Base-by-base conservation (phyloP, 2,329 filamentous ascomycete genomes). In the Pseudogymnoascus sp. region DNA sequence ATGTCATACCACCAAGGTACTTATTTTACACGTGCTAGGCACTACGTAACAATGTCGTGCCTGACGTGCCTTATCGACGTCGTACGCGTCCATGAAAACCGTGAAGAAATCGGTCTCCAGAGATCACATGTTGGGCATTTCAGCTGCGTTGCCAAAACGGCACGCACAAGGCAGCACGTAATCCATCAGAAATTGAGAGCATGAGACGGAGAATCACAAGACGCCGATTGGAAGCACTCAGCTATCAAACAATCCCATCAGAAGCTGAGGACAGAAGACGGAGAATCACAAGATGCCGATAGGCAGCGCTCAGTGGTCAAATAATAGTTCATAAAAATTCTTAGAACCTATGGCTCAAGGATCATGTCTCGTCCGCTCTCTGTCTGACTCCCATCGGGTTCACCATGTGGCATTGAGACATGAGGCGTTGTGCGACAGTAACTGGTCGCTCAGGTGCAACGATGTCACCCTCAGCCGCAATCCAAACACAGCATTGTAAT, bases 1-100 rank as follows among this genome's bases (percentile, higher is more conserved):
- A 55, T 55, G 49, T 55, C 49, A 55, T 55, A 55, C 25, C 49
- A 55, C 49, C 49, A 55, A 55, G 25, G 49, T 55, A 33, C 16
- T 12, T 55, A 4, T 33, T 55, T 55, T 11, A 16, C 49, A 55
- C 49, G 49, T 55, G 49, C 49, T 30, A 9, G n/a, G 49, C 49
- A 55, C 49, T 55, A 33, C 49, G 49, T 55, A 55, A 55, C 8
- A 19, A 55, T 55, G n/a, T 19, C 49, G 49, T 55, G 49, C 49
- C 49, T 55, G 49, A 28, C 25, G 49, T 19, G 28, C 49, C 49
- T 30, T 55, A 19, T 33, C 14, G 19, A 52, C 8, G 7, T 52
- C 45, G 45, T 33, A 19, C 49, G 49, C 49, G n/a, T 19, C 25
- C 28, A 4, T 55, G 9, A 19, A 52, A 55, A 55, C n/a, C 6